A percentile compares a stretch with the other conserved stretches of the same genome.
phyloP scores from a whole-genome alignment of 75 land plant species.

The Azolla pinnata region DNA sequence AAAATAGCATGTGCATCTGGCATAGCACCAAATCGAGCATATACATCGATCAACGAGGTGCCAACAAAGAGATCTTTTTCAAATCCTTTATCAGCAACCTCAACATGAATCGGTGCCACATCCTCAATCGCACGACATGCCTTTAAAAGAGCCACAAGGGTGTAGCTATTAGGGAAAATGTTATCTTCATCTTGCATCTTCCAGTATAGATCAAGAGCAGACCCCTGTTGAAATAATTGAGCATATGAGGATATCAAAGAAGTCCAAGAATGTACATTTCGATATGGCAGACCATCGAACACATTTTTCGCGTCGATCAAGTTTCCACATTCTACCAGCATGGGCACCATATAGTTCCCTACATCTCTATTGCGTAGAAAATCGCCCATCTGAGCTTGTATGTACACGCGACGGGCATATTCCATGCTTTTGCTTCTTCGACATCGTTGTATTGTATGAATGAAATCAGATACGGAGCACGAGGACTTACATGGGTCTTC shows the following conservation, averaged over 20 bases:
- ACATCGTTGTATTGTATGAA: too few relatives aligned
- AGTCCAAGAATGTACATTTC: too few relatives aligned
- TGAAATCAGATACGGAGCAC: too few relatives aligned
- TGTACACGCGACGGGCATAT: too few relatives aligned
- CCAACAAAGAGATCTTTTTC: slow-evolving; percentile 19
- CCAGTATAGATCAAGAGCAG: slow-evolving; percentile 15
- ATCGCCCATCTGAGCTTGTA: too few relatives aligned
- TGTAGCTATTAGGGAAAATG: not conserved
- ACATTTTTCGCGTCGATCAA: too few relatives aligned
- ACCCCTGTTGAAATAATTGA: slow-evolving; percentile 11
- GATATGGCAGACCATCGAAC: too few relatives aligned
- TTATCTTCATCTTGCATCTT: slow-evolving; percentile 8
- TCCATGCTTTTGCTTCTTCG: too few relatives aligned
- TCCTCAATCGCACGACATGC: not conserved
- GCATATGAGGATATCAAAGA: slow-evolving; percentile 15
- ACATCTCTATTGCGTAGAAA: too few relatives aligned
- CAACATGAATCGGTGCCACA: not conserved
- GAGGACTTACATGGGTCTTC: too few relatives aligned
- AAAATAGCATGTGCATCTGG: slow-evolving; percentile 10
- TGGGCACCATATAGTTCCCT: too few relatives aligned
- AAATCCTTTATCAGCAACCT: slow-evolving; percentile 8
- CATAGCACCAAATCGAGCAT: slow-evolving; percentile 7
- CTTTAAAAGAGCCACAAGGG: not conserved
- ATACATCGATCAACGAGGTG: slow-evolving; percentile 12
- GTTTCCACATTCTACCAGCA: too few relatives aligned